Conservation (phyloP, 768 basidiomycete species). For the Lactifluus volemus region DNA sequence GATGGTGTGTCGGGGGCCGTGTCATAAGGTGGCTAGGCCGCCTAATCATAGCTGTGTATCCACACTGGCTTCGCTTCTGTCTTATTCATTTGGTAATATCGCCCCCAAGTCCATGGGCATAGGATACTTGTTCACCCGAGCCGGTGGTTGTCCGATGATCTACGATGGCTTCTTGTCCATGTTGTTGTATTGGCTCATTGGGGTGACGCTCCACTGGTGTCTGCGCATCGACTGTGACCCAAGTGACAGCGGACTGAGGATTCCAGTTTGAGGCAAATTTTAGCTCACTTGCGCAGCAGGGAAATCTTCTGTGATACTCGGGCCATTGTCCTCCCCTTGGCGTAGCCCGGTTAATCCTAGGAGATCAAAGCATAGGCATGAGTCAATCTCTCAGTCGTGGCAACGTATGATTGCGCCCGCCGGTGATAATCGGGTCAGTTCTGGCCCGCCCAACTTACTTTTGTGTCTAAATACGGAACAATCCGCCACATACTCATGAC, state of each 20-base stretch:
- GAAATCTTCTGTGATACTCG: constrained; percentile 4
- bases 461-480: not conserved
- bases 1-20: not conserved
- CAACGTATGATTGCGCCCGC: not conserved
- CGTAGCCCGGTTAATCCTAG: constrained; percentile 4
- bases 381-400: constrained; percentile 2
- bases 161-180: not conserved
- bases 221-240: not conserved
- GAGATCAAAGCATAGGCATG: constrained; percentile 1
- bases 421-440: not conserved
- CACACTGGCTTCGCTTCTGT: not conserved
- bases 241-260: not conserved
- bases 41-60: constrained; percentile 5
- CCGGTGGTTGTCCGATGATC: not conserved
- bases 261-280: not conserved
- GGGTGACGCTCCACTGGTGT: not conserved
- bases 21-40: not conserved
- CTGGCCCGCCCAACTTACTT: not conserved
- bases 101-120: not conserved
- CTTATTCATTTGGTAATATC: not conserved
- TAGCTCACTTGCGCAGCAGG: constrained; percentile 9
- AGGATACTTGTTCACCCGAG: not conserved
- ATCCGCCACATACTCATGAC: not conserved
- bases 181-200: not conserved
- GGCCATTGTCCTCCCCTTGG: not conserved